Percentiles rank a stretch among this genome's conserved stretches.
Conservation (phyloP, 169 alveolate genomes). For the Cryptosporidium andersoni region DNA sequence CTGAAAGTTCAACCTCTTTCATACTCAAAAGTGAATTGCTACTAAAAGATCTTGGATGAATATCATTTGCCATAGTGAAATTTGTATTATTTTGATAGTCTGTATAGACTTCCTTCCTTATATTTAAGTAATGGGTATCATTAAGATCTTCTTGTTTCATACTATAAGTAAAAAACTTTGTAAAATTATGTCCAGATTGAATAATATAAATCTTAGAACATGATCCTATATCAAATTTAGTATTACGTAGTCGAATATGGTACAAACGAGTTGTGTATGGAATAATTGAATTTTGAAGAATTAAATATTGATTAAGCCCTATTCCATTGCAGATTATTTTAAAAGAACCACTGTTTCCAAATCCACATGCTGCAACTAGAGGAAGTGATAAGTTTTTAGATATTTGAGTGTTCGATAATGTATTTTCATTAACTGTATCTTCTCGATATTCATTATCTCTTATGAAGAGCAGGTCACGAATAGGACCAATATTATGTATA, state of each 20-base stretch:
- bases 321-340: conserved; percentile 51
- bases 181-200: no score
- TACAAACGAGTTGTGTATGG: no score
- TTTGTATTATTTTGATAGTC: background rate
- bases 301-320: background rate
- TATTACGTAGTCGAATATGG: no score
- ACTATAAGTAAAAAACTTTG: no score
- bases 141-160: no score
- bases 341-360: conserved; percentile 48
- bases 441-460: background rate
- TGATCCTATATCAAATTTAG: no score
- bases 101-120: background rate
- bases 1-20: conserved; percentile 15
- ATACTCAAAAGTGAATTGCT: conserved; percentile 2
- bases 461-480: conserved; percentile 28
- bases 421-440: background rate
- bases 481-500: conserved; percentile 54
- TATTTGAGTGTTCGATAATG: background rate
- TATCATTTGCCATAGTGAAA: background rate
- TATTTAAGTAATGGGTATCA: no score
- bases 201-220: no score
- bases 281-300: no score
- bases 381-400: conserved; percentile 5
- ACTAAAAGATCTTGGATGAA: background rate
- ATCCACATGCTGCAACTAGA: conserved; percentile 54